Base-by-base conservation (phyloP, 257 asterid genomes). In the Scutellaria galericulata region DNA sequence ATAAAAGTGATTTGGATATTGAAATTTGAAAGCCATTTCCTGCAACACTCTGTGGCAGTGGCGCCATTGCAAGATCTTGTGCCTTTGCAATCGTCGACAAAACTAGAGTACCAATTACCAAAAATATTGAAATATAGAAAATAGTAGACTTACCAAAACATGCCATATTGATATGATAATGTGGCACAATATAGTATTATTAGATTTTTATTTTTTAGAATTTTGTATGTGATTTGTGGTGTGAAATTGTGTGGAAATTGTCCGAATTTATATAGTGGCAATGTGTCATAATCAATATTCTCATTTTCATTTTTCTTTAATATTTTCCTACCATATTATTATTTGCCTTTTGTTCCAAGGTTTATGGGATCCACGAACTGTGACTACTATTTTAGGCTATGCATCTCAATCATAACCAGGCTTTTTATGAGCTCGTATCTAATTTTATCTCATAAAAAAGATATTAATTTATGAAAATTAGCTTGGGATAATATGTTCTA, bases 21-120 rank as follows among this genome's bases (percentile, higher is more conserved):
- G 77, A 40, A 24, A 61, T 69, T 8, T 60, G 75, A 47, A 59
- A 67, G 64, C 69, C 81, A 24, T 54, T 31, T 68, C 84, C 81
- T n/a, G 77, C 71, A 39, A 71, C 84, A 72, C 39, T 64, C 64
- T 13, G 70, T 39, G 84, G 84, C 69, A 45, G 20, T 5, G 84
- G 84, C 20, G 78, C 60, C 80, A 58, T 9, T 9, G 81, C 84
- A 66, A 44, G 46, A 75, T 80, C 80, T 67, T 80, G 83, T 0
- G 83, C 77, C 53, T 8, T 9, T 9, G 68, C 62, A 4, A 68
- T 8, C 8, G 59, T 27, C 9, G 66, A 59, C 64, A 59, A 20
- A 65, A 56, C 2, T 35, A 45, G 40, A 20, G 24, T 9, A 61
- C 56, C 44, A 45, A 14, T 67, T 31, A 64, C 72, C 50, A 75